Percentiles rank a stretch among this genome's conserved stretches.
These are phyloP conservation scores for Lathyrus sativus DNA, from an alignment of 306 rosid genomes.

Conservation along the genomic window DNA sequence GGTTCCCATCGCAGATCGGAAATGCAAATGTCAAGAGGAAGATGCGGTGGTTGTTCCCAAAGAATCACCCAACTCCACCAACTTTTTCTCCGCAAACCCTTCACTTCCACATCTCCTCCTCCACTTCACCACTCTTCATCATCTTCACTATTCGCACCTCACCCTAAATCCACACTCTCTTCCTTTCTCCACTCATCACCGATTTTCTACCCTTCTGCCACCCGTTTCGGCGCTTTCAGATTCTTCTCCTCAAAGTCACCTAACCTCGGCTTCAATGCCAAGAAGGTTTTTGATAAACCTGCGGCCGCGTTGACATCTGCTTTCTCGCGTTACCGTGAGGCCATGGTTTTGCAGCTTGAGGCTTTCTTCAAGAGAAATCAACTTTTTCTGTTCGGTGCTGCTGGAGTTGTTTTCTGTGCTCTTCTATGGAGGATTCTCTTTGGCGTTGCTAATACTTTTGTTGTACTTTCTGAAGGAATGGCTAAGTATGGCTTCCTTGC, in stretches of 20 bases:
- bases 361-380: constrained; percentile 75
- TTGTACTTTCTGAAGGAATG: constrained; percentile 82
- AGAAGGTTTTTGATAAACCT: constrained; percentile 60
- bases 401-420: constrained; percentile 64
- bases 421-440: constrained; percentile 77
- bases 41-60: constrained; percentile 27
- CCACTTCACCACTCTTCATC: constrained; percentile 37
- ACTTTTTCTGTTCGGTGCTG: constrained; percentile 65
- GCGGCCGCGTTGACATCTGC: constrained; percentile 53
- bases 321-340: constrained; percentile 72
- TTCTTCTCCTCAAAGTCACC: constrained; percentile 53
- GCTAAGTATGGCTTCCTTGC: constrained; percentile 97
- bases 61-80: constrained; percentile 47
- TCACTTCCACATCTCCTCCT: constrained; percentile 34
- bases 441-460: constrained; percentile 73
- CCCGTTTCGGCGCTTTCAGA: constrained; percentile 42
- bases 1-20: not conserved
- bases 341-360: constrained; percentile 81
- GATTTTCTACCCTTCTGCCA: not conserved
- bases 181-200: constrained; percentile 8
- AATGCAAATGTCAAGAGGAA: constrained; percentile 46
- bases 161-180: constrained; percentile 38
- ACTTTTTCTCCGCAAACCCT: constrained; percentile 45
- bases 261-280: constrained; percentile 41
- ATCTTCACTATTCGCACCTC: constrained; percentile 2